phyloP scores from a whole-genome alignment of 345 rosid species.

The Linum usitatissimum region DNA sequence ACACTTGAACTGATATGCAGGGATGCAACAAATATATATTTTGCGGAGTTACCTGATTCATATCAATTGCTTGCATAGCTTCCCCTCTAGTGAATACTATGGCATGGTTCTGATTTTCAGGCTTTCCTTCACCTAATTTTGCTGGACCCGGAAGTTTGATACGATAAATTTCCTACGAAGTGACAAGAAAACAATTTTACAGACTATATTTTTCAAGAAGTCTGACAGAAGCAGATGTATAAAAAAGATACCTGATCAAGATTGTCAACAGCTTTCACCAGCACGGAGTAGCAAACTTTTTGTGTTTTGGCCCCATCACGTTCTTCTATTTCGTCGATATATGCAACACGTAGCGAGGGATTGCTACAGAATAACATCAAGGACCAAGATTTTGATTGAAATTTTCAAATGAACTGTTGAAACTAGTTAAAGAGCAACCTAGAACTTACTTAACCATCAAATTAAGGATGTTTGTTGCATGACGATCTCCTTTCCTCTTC shows the following conservation, averaged over 20 bases:
- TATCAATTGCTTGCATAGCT: constrained; percentile 53
- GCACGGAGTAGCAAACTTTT: constrained; percentile 3
- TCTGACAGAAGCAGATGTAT: background rate
- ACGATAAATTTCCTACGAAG: constrained; percentile 34
- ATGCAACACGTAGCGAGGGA: constrained; percentile 8
- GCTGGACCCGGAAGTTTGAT: constrained; percentile 56
- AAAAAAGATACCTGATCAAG: constrained; percentile 4
- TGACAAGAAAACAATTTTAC: background rate
- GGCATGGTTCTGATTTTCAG: constrained; percentile 57
- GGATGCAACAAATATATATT: background rate
- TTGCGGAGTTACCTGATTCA: constrained; percentile 35
- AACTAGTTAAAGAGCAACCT: constrained; percentile 10
- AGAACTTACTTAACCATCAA: constrained; percentile 2
- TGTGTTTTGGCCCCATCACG: background rate
- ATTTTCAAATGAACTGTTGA: background rate
- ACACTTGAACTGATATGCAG: background rate
- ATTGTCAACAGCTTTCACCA: constrained; percentile 7
- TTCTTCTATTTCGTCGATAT: constrained; percentile 7
- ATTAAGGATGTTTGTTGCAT: constrained; percentile 7
- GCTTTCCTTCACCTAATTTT: constrained; percentile 50
- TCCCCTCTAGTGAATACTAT: constrained; percentile 56
- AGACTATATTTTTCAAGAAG: background rate
- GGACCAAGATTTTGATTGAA: constrained; percentile 2
- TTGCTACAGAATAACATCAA: background rate
- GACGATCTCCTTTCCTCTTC: background rate